Percentiles rank a stretch among this genome's conserved stretches.
phyloP scores from a whole-genome alignment of 305 asterid genomes.

The Striga hermonthica region DNA sequence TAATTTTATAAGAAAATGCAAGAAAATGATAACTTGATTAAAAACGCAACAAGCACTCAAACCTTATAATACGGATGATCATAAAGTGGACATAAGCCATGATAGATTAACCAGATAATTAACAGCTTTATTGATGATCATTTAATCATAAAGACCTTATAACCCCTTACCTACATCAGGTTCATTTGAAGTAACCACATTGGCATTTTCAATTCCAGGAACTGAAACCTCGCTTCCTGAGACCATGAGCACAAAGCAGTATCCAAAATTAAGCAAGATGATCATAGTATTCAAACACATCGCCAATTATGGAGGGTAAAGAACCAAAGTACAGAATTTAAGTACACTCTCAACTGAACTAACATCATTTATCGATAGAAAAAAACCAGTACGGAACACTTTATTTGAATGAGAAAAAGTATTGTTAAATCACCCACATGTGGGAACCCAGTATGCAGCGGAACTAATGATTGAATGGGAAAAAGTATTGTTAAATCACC shows the following conservation, averaged over 20 bases:
- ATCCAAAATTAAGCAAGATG: constrained; percentile 10
- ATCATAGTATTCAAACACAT: constrained; percentile 6
- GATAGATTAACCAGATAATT: neutral
- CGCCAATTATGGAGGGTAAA: constrained; percentile 8
- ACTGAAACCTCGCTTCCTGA: constrained; percentile 59
- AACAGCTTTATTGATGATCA: constrained; percentile 8
- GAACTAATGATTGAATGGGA: neutral
- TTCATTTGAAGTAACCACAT: constrained; percentile 49
- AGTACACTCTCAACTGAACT: constrained; percentile 4
- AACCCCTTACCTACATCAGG: constrained; percentile 62
- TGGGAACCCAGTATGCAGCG: no score
- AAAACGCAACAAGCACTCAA: neutral
- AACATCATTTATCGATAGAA: constrained; percentile 1
- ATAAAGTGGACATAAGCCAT: neutral
- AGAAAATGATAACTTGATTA: neutral
- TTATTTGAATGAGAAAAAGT: constrained; percentile 7
- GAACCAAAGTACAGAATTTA: constrained; percentile 9
- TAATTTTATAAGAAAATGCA: neutral
- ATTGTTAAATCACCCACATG: neutral
- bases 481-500: neutral
- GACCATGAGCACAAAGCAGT: constrained; percentile 15
- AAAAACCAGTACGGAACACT: constrained; percentile 1
- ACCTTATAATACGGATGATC: constrained; percentile 18
- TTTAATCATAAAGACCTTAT: constrained; percentile 14
- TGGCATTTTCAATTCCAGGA: constrained; percentile 42